Evolutionary conservation across 345 rosid species (phyloP), one percentile per base, ranked within the genome.

Genomic region (Pistacia atlantica): DNA sequence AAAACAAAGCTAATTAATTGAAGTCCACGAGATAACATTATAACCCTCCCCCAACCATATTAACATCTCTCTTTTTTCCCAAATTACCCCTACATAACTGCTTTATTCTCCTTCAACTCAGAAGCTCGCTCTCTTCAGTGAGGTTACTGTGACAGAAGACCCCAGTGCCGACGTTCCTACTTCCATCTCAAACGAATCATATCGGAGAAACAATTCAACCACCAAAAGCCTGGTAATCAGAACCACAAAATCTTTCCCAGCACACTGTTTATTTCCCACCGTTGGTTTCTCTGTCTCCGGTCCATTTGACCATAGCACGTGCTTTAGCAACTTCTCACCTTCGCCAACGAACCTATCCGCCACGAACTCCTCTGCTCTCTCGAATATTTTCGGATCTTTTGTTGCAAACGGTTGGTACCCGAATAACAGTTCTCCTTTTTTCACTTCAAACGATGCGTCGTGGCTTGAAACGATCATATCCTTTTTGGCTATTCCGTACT

Each of bases 281-380:
- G 93, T 87, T 0, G 98, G 92, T 18, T 37, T 71, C 86, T 88
- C 89, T 0, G 89, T 90, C 88, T 96, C 92, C 0, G 92, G 92
- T 4, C 99, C 99, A 9, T 96, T 96, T 0, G 99, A 96, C 99
- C 99, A 96, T n/a, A 96, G 60, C 78, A 96, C 91, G 77, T 96
- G 81, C 81, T 72, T 46, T 65, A 93, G 73, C 79, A 91, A 22
- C 84, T 59, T 82, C 88, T 90, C 95, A 12, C 98, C 98, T 42
- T 88, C 92, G 0, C 97, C 95, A 0, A 89, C 81, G 77, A 93
- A 95, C 54, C 99, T 73, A 22, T 90, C 99, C 42, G 96, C 74
- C 14, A 93, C 87, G 78, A 92, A 95, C 85, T 95, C 92, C 59
- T 91, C 94, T 16, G 96, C 76, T 35, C 83, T 58, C 1, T 87